These are phyloP conservation scores for Colletotrichum karsti DNA, from an alignment of 2,329 filamentous ascomycete genomes.

Conservation along the genomic window DNA sequence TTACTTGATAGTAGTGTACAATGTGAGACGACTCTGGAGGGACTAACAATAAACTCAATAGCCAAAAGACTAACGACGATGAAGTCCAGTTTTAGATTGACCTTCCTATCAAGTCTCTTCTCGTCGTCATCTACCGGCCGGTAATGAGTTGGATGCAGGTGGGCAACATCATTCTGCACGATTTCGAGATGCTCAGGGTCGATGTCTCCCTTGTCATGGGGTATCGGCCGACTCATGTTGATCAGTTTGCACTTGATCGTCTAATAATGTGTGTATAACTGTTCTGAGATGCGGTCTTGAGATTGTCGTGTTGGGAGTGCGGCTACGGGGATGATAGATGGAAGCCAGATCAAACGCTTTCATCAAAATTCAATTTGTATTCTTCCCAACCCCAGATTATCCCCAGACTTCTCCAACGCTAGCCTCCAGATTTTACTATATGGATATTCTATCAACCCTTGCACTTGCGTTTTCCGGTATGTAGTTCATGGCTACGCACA, in stretches of 20 bases:
- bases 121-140: slow-evolving; percentile 24
- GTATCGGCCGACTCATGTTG: background rate
- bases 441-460: background rate
- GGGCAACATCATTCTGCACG: background rate
- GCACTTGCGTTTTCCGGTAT: background rate
- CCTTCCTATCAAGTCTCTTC: slow-evolving; percentile 23
- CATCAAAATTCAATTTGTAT: background rate
- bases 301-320: no score
- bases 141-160: slow-evolving; percentile 10
- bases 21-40: background rate
- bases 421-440: no score
- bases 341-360: no score
- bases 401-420: background rate
- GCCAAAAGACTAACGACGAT: slow-evolving; percentile 28
- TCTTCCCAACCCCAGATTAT: background rate
- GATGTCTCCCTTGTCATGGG: background rate
- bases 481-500: background rate
- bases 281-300: no score
- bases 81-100: slow-evolving; percentile 29
- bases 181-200: slow-evolving; percentile 17
- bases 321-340: no score
- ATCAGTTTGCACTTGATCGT: no score
- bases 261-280: no score
- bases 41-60: slow-evolving; percentile 31
- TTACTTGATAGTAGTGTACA: background rate